Base-by-base conservation (phyloP, 306 rosid species). In the Mimosa bimucronata region DNA sequence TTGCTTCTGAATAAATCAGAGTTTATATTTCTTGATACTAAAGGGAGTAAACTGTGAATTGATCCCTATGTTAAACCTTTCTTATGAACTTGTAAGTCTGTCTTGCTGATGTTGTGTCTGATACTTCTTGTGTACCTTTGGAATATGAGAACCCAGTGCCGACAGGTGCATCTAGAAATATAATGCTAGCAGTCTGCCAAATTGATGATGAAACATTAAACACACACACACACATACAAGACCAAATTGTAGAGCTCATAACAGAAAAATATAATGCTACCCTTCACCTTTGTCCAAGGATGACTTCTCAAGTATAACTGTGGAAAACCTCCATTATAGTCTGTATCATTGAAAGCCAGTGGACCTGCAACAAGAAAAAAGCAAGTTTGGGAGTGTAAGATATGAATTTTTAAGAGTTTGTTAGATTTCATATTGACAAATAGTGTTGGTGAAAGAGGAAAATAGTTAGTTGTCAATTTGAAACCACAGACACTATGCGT, bases 151-250 rank as follows among this genome's bases (percentile, higher is more conserved):
- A 66, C 31, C 71, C 71, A 66, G 46, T 19, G 1, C 71, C 71
- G 10, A 37, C 71, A 18, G 71, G 71, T 34, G 71, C 71, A 37
- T 66, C 71, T 66, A 66, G 13, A 19, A 34, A 66, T 66, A 66
- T 66, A 0, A 66, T 66, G 46, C 71, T 66, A 3, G 71, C 71
- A 34, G 46, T 19, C 71, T 66, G 28, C 45, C 10, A 66, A 65
- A 30, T 14, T 7, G 23, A 53, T 19, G 12, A n/a, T 53, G 26
- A 19, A n/a, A 53, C 60, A 53, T n/a, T 44, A 34, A 2, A 5
- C 5, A 5, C 5, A 34, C 5, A 5, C 5, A 34, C 5, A 34
- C 5, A 34, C 2, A 46, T 15, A 46, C 3, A 42, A 42, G 48
- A 46, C 53, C 53, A 46, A 13, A 14, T 46, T 14, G 53, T 2